Conservation (phyloP, 306 rosid genomes). For the Quercus mongolica region DNA sequence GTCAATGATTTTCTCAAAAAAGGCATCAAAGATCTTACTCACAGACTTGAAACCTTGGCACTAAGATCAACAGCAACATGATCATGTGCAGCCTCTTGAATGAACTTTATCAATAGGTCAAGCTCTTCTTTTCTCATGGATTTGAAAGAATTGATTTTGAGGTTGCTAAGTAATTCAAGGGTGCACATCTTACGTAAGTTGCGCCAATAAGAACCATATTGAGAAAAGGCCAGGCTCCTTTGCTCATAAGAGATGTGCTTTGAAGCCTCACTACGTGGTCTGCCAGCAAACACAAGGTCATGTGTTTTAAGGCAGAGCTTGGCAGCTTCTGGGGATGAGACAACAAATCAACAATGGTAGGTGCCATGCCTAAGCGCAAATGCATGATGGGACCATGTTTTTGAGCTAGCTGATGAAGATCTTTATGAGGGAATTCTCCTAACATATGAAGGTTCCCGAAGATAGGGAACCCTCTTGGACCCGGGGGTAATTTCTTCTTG, state of each 20-base stretch:
- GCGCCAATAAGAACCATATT: constrained; percentile 69
- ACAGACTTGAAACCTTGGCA: constrained; percentile 27
- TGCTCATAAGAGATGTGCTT: constrained; percentile 47
- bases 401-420: constrained; percentile 41
- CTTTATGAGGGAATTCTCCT: constrained; percentile 51
- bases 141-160: constrained; percentile 43
- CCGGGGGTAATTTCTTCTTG: constrained; percentile 49
- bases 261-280: constrained; percentile 40
- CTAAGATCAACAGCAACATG: constrained; percentile 41
- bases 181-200: constrained; percentile 67
- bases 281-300: constrained; percentile 56
- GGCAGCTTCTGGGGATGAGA: constrained; percentile 67
- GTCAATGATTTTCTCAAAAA: constrained; percentile 56
- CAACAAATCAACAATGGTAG: constrained; percentile 33
- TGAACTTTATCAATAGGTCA: constrained; percentile 22
- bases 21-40: constrained; percentile 42
- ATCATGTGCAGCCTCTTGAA: constrained; percentile 33
- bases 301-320: constrained; percentile 53
- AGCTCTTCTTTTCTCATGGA: constrained; percentile 57
- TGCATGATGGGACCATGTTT: constrained; percentile 60
- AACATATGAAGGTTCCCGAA: constrained; percentile 51
- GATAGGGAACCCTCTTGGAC: constrained; percentile 69
- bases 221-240: constrained; percentile 27
- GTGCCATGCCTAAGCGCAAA: constrained; percentile 46
- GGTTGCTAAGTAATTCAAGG: constrained; percentile 47